A percentile compares a stretch with the other conserved stretches of the same genome.
Evolutionary conservation across 1,284 basidiomycete species (phyloP).

Genomic region (Boletus semigastroideus): DNA sequence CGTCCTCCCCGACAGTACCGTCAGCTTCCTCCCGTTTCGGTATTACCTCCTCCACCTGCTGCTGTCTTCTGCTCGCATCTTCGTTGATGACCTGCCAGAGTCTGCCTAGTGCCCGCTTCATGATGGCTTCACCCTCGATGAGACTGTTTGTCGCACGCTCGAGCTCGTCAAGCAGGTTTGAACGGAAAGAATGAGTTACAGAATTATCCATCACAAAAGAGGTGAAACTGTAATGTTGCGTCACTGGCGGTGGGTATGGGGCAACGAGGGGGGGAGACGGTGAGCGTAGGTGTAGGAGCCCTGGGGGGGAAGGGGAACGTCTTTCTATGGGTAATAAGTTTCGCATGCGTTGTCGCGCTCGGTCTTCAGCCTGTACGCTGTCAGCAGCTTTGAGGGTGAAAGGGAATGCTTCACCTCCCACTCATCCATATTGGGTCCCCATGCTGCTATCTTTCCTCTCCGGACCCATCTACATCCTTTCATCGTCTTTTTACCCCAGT

Average conservation of each 20-base stretch:
- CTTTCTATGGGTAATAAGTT: constrained; percentile 56
- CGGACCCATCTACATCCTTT: constrained; percentile 74
- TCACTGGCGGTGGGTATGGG: constrained; percentile 65
- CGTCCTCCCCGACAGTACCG: constrained; percentile 49
- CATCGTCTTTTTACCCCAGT: constrained; percentile 75
- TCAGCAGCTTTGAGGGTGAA: constrained; percentile 14
- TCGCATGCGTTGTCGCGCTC: constrained; percentile 74
- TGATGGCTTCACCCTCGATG: constrained; percentile 72
- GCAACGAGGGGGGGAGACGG: constrained; percentile 60
- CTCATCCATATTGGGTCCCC: constrained; percentile 77
- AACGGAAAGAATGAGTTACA: constrained; percentile 79
- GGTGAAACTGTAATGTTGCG: constrained; percentile 70
- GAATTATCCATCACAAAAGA: constrained; percentile 82
- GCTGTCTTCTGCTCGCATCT: constrained; percentile 45
- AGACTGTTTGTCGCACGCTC: constrained; percentile 75
- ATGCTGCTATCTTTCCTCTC: constrained; percentile 71
- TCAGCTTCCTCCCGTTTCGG: constrained; percentile 70
- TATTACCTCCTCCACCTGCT: constrained; percentile 42
- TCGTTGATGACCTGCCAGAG: constrained; percentile 78
- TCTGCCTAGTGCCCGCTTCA: constrained; percentile 70
- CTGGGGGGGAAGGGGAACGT: constrained; percentile 57
- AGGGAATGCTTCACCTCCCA: constrained; percentile 62
- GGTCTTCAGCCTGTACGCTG: constrained; percentile 64
- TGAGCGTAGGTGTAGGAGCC: constrained; percentile 57
- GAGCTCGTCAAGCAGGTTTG: constrained; percentile 70